Percentiles rank a stretch among this genome's conserved stretches.
These are phyloP conservation scores for Vitis labrusca DNA, from an alignment of 164 flowering plant genomes.

Conservation along the genomic window DNA sequence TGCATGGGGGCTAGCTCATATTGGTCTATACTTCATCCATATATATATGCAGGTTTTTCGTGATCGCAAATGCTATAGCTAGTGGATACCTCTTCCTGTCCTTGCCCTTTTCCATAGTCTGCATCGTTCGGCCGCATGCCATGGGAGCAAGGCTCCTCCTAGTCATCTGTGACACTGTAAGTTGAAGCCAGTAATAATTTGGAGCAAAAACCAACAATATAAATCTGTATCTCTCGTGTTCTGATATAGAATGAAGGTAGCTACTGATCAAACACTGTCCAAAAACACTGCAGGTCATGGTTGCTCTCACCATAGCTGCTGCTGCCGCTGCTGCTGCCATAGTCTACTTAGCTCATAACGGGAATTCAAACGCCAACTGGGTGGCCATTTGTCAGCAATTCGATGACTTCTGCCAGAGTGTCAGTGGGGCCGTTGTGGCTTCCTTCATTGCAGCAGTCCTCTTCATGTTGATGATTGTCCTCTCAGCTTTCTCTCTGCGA, in stretches of 20 bases:
- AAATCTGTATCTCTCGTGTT: too few relatives aligned
- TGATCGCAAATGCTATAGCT: slow-evolving; percentile 52
- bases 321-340: slow-evolving; percentile 66
- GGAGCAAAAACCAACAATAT: too few relatives aligned
- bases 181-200: slow-evolving; percentile 4
- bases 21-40: not conserved
- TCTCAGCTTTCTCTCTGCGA: slow-evolving; percentile 54
- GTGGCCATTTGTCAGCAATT: slow-evolving; percentile 72
- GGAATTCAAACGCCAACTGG: slow-evolving; percentile 75
- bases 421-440: slow-evolving; percentile 64
- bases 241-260: not conserved
- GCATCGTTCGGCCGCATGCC: slow-evolving; percentile 56
- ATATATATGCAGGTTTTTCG: slow-evolving; percentile 56
- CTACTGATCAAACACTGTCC: not conserved
- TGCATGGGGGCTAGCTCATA: too few relatives aligned
- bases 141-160: slow-evolving; percentile 56
- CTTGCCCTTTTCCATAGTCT: slow-evolving; percentile 64
- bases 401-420: slow-evolving; percentile 54
- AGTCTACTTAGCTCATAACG: slow-evolving; percentile 77
- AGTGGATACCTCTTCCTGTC: slow-evolving; percentile 66
- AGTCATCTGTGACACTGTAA: slow-evolving; percentile 58
- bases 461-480: slow-evolving; percentile 44
- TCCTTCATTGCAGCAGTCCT: slow-evolving; percentile 46
- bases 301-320: slow-evolving; percentile 45
- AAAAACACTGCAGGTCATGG: slow-evolving; percentile 40